phyloP scores from a whole-genome alignment of 2,329 filamentous ascomycete species.

The Didymella keratinophila region DNA sequence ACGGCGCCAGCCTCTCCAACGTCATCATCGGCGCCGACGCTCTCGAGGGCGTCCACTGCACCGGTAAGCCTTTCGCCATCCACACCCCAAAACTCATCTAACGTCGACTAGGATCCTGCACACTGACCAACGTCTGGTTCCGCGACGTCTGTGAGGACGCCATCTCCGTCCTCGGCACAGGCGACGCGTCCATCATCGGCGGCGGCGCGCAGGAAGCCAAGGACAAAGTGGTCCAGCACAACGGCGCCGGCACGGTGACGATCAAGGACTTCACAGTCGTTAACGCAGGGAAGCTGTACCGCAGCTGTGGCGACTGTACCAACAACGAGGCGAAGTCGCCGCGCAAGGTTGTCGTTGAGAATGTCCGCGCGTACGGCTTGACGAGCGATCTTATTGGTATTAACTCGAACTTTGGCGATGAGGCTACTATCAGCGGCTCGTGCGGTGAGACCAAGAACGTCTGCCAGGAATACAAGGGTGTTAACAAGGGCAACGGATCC shows the following conservation, averaged over 20 bases:
- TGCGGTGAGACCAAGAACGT: slow-evolving; percentile 37
- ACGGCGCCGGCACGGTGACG: slow-evolving; percentile 38
- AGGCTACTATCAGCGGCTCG: slow-evolving; percentile 54
- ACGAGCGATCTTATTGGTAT: slow-evolving; percentile 54
- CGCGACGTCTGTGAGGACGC: slow-evolving; percentile 47
- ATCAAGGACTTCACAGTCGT: slow-evolving; percentile 53
- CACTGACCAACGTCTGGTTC: slow-evolving; percentile 47
- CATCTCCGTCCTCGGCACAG: slow-evolving; percentile 38
- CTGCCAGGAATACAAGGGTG: slow-evolving; percentile 35
- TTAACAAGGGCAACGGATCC: slow-evolving; percentile 31
- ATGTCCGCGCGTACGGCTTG: slow-evolving; percentile 51
- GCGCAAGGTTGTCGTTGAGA: slow-evolving; percentile 53
- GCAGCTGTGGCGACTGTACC: slow-evolving; percentile 55
- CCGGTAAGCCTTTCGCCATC: slow-evolving; percentile 45
- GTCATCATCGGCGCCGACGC: slow-evolving; percentile 63
- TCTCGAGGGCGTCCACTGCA: slow-evolving; percentile 60
- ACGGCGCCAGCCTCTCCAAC: slow-evolving; percentile 60
- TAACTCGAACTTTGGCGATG: slow-evolving; percentile 59
- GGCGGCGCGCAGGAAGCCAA: slow-evolving; percentile 44
- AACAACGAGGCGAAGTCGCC: slow-evolving; percentile 56
- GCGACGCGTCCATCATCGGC: slow-evolving; percentile 46
- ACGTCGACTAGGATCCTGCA: slow-evolving; percentile 52
- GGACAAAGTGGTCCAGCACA: slow-evolving; percentile 51
- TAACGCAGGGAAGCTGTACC: slow-evolving; percentile 59
- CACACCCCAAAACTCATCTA: background rate